phyloP scores from a whole-genome alignment of 129 eudicot genomes.

The Erigeron canadensis region DNA sequence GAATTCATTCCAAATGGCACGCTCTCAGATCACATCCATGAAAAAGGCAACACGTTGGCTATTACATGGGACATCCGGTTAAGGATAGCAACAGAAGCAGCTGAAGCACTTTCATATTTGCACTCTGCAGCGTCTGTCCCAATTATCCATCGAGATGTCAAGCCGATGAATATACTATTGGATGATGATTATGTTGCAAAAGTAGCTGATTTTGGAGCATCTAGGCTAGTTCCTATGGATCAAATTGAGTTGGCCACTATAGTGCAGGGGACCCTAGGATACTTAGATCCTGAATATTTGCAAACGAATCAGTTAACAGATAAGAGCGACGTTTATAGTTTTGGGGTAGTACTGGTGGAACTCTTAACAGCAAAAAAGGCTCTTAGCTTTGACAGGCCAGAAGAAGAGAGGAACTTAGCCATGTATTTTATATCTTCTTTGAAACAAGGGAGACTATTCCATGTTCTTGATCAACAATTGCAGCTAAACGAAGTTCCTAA shows the following conservation, averaged over 20 bases:
- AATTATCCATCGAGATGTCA: slow-evolving; percentile 48
- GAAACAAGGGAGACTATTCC: slow-evolving; percentile 21
- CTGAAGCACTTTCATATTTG: slow-evolving; percentile 44
- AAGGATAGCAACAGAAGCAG: slow-evolving; percentile 40
- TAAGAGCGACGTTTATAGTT: slow-evolving; percentile 55
- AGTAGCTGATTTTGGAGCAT: slow-evolving; percentile 59
- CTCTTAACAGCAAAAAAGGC: slow-evolving; percentile 38
- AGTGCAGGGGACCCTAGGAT: slow-evolving; percentile 52
- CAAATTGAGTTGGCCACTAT: slow-evolving; percentile 38
- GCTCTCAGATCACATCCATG: slow-evolving; percentile 37
- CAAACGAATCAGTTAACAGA: slow-evolving; percentile 45
- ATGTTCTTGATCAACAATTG: slow-evolving; percentile 29
- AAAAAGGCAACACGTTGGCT: slow-evolving; percentile 3
- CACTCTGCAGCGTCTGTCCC: slow-evolving; percentile 51
- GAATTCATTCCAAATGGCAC: slow-evolving; percentile 49
- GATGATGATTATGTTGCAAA: slow-evolving; percentile 46
- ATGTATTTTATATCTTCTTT: slow-evolving; percentile 30
- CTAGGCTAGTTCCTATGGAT: slow-evolving; percentile 42
- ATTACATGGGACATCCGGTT: slow-evolving; percentile 30
- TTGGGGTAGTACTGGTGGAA: slow-evolving; percentile 48
- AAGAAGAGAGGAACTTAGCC: slow-evolving; percentile 37
- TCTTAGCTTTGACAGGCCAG: slow-evolving; percentile 40
- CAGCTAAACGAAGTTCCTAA: slow-evolving; percentile 19
- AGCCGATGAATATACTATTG: slow-evolving; percentile 46
- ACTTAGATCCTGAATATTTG: slow-evolving; percentile 52